Base-by-base conservation (phyloP, 176 grass and related monocot genomes). In the Chrysopogon serrulatus region DNA sequence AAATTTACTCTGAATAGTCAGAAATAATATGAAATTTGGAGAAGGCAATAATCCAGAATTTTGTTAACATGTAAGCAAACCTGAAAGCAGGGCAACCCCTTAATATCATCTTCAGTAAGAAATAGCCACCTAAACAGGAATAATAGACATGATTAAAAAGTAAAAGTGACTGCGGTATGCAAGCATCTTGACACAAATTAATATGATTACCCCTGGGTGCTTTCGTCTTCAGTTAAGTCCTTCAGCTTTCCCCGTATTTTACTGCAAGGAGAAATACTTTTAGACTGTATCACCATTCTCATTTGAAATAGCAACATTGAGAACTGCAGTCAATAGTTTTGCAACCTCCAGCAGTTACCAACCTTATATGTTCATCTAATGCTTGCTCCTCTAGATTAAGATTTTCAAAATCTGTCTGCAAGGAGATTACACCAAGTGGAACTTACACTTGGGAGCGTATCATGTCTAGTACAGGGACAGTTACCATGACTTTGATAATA, bases 61-160 rank as follows among this genome's bases (percentile, higher is more conserved):
- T 67, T 23, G 78, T 63, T n/a, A 21, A 64, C 30, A 63, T 66
- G 16, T 28, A 88, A 56, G 62, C 40, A 40, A 62, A 98, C 95
- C 95, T 95, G 87, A 99, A 96, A 99, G 74, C 96, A 94, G 65
- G 90, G 91, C 33, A 99, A 67, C 44, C 86, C 91, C 71, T 96
- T 99, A 83, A 99, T 99, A 78, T 99, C 96, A 84, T 96, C 93
- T 88, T 99, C 90, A 2, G 96, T 96, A 73, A 92, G 87, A 76
- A 86, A 99, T 30, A 99, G 89, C 90, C 96, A 99, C 87, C 96
- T 99, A 60, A 81, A 81, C 45, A 73, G 56, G 42, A 87, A 65
- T 33, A 71, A 76, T 43, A 86, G 19, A 68, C 19, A 77, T 49
- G n/a, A 37, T 79, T 83, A 77, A 62, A 73, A 36, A 73, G 10